Evolutionary conservation across 2,329 filamentous ascomycete genomes (phyloP).

Genomic region (Xylariaceae sp.): DNA sequence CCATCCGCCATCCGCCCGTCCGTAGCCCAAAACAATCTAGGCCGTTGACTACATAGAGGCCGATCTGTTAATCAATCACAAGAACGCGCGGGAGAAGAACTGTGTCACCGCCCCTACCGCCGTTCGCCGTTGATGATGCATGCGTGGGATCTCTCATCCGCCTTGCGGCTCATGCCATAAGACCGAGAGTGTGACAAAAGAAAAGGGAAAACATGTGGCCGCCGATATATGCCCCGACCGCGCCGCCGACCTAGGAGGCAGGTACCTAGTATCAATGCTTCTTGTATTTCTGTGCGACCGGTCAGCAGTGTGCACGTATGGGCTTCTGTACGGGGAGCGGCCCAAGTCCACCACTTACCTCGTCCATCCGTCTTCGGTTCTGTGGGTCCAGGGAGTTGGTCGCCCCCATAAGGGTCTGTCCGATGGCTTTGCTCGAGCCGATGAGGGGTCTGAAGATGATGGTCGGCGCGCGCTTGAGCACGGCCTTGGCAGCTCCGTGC

Average conservation of each 20-base stretch:
- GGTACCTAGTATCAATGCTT: slow-evolving; percentile 9
- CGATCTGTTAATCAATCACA: no score
- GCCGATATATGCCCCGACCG: background rate
- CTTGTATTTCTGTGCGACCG: slow-evolving; percentile 15
- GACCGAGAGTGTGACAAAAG: slow-evolving; percentile 1
- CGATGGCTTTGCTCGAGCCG: slow-evolving; percentile 80
- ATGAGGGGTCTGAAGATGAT: slow-evolving; percentile 87
- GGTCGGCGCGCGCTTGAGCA: slow-evolving; percentile 79
- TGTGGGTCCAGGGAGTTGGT: slow-evolving; percentile 84
- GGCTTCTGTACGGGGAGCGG: background rate
- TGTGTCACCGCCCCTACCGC: no score
- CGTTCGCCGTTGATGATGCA: slow-evolving; percentile 15
- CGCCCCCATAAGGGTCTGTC: slow-evolving; percentile 83
- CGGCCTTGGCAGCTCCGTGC: slow-evolving; percentile 68
- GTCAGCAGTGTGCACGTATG: slow-evolving; percentile 1
- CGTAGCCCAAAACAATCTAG: no score
- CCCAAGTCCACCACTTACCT: slow-evolving; percentile 65
- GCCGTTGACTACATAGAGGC: no score
- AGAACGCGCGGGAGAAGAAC: no score
- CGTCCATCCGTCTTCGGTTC: slow-evolving; percentile 73
- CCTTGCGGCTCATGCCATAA: slow-evolving; percentile 6
- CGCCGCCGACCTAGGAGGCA: no score
- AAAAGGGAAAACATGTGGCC: background rate
- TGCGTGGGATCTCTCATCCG: slow-evolving; percentile 6
- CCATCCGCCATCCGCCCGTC: no score